phyloP scores from a whole-genome alignment of 352 stramenopile genomes.

The Phytopythium cucurbitacearum region DNA sequence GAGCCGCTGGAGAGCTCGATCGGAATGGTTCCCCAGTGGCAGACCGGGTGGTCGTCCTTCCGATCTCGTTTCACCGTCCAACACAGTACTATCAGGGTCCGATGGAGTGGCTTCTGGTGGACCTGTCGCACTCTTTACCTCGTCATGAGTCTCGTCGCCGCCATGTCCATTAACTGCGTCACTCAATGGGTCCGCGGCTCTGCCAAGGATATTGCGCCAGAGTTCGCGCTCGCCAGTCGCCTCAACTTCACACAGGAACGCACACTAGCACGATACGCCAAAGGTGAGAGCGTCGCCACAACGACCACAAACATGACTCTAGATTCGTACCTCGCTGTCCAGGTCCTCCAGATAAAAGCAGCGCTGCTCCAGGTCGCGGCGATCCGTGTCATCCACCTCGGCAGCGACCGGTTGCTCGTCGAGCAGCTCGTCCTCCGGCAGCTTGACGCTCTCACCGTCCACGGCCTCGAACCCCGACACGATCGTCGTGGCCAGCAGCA shows the following conservation, averaged over 20 bases:
- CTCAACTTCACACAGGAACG: slow-evolving; percentile 9
- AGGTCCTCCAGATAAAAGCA: slow-evolving; percentile 47
- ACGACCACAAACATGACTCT: not conserved
- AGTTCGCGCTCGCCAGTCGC: slow-evolving; percentile 13
- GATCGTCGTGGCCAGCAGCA: slow-evolving; percentile 24
- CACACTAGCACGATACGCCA: not conserved
- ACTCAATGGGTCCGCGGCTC: not conserved
- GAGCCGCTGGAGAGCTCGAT: not conserved
- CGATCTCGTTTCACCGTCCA: not conserved
- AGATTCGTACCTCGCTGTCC: slow-evolving; percentile 10
- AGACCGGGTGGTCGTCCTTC: not conserved
- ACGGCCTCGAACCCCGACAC: slow-evolving; percentile 43
- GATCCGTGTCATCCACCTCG: slow-evolving; percentile 14
- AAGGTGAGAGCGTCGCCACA: too few species aligned
- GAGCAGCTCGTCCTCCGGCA: slow-evolving; percentile 11
- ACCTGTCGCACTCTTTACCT: slow-evolving; percentile 6
- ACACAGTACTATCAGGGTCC: not conserved
- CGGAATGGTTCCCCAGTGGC: not conserved
- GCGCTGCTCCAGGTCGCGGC: slow-evolving; percentile 27
- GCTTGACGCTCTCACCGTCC: slow-evolving; percentile 25
- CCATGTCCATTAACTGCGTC: not conserved
- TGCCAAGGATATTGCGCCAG: slow-evolving; percentile 15
- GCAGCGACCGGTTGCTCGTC: slow-evolving; percentile 7
- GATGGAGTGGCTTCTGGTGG: not conserved
- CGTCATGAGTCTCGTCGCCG: slow-evolving; percentile 6